Evolutionary conservation across 2,329 filamentous ascomycete species (phyloP), one percentile per base, ranked within the genome.

Genomic region (Exophiala sideris): DNA sequence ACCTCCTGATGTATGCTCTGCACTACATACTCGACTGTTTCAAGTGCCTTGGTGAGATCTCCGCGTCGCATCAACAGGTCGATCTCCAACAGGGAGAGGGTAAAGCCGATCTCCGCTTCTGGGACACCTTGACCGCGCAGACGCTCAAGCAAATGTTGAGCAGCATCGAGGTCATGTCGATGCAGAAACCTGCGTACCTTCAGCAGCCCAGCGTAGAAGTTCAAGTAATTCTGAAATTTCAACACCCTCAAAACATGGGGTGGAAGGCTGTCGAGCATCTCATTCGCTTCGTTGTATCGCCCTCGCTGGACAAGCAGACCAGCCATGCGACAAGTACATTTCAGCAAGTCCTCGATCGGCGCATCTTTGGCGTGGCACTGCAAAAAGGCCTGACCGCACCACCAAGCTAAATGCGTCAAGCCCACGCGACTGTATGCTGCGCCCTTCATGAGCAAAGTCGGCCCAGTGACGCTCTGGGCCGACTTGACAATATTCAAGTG

Each of bases 401-500:
- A 83, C 68, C 71, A 73, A 8, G 76, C 68, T 29, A 85, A 70
- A 61, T 83, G 77, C 7, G 73, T 73, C 36, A 82, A 71, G 3
- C 83, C 92, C 32, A 95, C 78, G 35, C 91, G 80, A 48, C 86
- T 84, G 79, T 88, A 95, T 1, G 94, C 69, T 0, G 88, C 80
- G 29, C 87, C 85, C 45, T 83, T 80, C 39, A 96, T 78, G 2
- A 90, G 78, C 56, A 91, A 79, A 61, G 91, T 85, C 1, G 86
- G 80, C 1, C 89, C 89, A 62, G 89, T 82, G 70, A 88, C 85
- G 63, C 78, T 83, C 63, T 81, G 82, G 66, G 94, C 80, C 60
- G 88, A 85, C 62, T 87, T 87, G 52, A 86, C 85, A n/a, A 91
- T 78, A 57, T 91, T 87, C 24, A 96, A 75, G 63, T 94, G 88